phyloP scores from a whole-genome alignment of 371 early-diverging fungal species.

The Lichtheimia hyalospora region DNA sequence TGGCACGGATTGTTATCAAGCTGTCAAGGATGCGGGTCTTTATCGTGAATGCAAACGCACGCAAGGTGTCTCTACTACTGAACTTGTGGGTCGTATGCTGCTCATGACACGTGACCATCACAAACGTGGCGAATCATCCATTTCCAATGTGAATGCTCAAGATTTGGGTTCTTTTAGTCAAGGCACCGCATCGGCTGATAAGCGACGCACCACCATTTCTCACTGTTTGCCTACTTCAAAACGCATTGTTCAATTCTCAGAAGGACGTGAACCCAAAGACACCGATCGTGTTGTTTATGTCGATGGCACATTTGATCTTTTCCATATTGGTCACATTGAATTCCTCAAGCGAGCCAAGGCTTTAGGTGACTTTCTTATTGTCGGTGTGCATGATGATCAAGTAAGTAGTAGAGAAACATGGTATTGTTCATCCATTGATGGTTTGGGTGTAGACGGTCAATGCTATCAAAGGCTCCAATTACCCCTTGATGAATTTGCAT shows the following conservation, averaged over 20 bases:
- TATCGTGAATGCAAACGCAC: conserved; percentile 95
- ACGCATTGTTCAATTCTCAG: conserved; percentile 86
- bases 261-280: conserved; percentile 72
- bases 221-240: conserved; percentile 87
- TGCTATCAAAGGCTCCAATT: conserved; percentile 80
- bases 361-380: conserved; percentile 86
- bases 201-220: conserved; percentile 58
- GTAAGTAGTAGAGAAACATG: conserved; percentile 19
- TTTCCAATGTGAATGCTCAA: conserved; percentile 60
- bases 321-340: conserved; percentile 95
- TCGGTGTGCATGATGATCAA: conserved; percentile 92
- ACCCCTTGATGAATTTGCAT: conserved; percentile 93
- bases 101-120: conserved; percentile 87
- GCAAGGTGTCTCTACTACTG: conserved; percentile 91
- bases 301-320: conserved; percentile 96
- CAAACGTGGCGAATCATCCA: conserved; percentile 54
- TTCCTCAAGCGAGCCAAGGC: conserved; percentile 87
- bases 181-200: conserved; percentile 1
- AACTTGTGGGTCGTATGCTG: conserved; percentile 95
- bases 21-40: conserved; percentile 92
- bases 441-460: conserved; percentile 82
- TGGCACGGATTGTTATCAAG: conserved; percentile 94
- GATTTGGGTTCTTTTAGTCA: conserved; percentile 62
- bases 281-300: conserved; percentile 83
- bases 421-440: too few species aligned